A percentile compares a stretch with the other conserved stretches of the same genome.
These are phyloP conservation scores for Cyberlindnera veronae DNA, from an alignment of 805 yeast genomes.

Conservation along the genomic window DNA sequence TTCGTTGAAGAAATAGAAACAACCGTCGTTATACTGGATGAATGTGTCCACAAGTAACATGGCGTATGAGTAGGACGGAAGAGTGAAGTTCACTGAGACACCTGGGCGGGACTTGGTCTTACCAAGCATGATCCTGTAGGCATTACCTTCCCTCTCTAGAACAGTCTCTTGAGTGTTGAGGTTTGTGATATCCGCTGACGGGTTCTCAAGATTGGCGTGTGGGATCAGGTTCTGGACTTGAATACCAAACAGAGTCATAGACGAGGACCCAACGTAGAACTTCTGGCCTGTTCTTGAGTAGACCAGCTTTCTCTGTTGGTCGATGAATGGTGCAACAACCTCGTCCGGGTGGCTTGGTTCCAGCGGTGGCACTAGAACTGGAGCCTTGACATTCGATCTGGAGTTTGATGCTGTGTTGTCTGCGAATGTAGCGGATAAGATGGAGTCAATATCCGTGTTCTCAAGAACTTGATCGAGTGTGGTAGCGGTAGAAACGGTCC, in stretches of 20 bases:
- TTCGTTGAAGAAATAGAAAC: constrained; percentile 81
- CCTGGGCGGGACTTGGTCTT: constrained; percentile 68
- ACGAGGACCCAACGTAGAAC: constrained; percentile 75
- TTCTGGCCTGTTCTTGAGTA: constrained; percentile 74
- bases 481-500: not conserved
- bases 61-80: constrained; percentile 77
- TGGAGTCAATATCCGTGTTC: constrained; percentile 22
- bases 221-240: constrained; percentile 65
- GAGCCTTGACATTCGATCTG: constrained; percentile 5
- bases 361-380: too few relatives aligned
- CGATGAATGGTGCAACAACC: constrained; percentile 67
- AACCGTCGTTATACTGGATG: constrained; percentile 76
- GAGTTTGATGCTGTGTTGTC: constrained; percentile 27
- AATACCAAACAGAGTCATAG: constrained; percentile 77
- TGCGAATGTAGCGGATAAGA: constrained; percentile 26
- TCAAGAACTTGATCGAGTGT: constrained; percentile 20
- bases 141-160: constrained; percentile 71
- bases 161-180: constrained; percentile 45
- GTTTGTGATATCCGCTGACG: constrained; percentile 21
- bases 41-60: constrained; percentile 72
- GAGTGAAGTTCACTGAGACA: constrained; percentile 62
- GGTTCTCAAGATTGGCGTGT: constrained; percentile 15
- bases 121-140: constrained; percentile 65
- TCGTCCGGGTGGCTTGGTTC: constrained; percentile 26
- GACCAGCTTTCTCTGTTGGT: constrained; percentile 65